Percentiles rank a stretch among this genome's conserved stretches.
Conservation (phyloP, 768 basidiomycete genomes). For the Hericium coralloides region DNA sequence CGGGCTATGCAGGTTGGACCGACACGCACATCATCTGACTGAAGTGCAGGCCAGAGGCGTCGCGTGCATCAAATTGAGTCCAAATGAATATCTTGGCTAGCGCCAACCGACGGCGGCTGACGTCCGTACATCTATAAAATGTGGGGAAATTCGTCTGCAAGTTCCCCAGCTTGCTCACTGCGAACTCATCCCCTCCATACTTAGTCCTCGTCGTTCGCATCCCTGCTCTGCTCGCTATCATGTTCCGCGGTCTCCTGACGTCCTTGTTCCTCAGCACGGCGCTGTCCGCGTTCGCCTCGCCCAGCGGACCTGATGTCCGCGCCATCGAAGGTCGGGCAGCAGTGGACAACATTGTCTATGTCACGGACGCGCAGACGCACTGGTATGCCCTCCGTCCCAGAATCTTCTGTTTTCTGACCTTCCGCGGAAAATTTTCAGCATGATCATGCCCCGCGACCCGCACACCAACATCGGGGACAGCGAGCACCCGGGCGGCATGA, state of each 20-base stretch:
- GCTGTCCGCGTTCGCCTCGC: constrained; percentile 2
- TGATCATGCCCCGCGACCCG: constrained; percentile 25
- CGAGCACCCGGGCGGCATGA: constrained; percentile 46
- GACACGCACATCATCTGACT: too few relatives aligned
- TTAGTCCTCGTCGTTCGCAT: background rate
- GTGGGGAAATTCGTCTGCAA: too few relatives aligned
- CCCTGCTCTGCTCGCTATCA: background rate
- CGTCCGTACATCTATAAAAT: too few relatives aligned
- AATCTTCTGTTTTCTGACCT: background rate
- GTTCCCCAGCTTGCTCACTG: too few relatives aligned
- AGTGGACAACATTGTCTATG: constrained; percentile 41
- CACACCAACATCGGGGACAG: constrained; percentile 49
- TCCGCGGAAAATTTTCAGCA: background rate
- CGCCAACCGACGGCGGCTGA: too few relatives aligned
- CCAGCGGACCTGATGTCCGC: background rate
- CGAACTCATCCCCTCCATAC: background rate
- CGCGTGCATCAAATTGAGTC: too few relatives aligned
- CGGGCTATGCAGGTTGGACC: too few relatives aligned
- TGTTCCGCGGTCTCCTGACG: background rate
- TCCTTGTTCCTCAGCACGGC: background rate
- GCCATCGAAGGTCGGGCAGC: background rate
- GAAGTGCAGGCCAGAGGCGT: too few relatives aligned
- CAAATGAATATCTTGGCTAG: too few relatives aligned
- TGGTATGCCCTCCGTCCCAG: constrained; percentile 32
- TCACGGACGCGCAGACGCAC: constrained; percentile 32